Conservation (phyloP, 208 protist species). For the Leptomonas seymouri region DNA sequence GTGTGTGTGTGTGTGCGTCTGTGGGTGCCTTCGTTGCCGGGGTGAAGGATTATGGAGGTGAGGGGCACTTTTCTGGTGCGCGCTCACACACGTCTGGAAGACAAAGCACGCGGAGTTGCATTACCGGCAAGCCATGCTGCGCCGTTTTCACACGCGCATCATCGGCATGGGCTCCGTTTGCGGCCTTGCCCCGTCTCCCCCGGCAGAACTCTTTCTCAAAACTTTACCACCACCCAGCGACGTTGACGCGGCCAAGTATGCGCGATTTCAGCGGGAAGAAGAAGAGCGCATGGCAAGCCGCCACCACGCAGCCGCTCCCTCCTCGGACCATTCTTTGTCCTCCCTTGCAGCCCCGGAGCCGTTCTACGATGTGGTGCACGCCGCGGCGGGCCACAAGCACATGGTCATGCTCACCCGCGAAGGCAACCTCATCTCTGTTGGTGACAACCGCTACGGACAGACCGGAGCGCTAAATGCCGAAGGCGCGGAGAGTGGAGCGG, state of each 20-base stretch:
- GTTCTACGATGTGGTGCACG: constrained; percentile 33
- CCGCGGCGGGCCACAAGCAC: constrained; percentile 65
- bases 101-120: not conserved
- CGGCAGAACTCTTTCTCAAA: constrained; percentile 77
- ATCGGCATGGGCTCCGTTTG: constrained; percentile 74
- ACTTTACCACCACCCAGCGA: constrained; percentile 70
- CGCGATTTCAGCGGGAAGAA: constrained; percentile 59
- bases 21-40: too few relatives aligned
- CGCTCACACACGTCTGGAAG: not conserved
- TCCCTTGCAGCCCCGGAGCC: constrained; percentile 23
- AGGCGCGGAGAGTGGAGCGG: constrained; percentile 17
- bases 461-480: constrained; percentile 28
- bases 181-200: constrained; percentile 53
- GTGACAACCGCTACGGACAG: constrained; percentile 68
- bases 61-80: not conserved
- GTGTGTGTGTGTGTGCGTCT: too few relatives aligned
- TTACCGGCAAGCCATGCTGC: constrained; percentile 40
- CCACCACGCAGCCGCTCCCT: not conserved
- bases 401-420: constrained; percentile 59
- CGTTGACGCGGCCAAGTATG: constrained; percentile 54
- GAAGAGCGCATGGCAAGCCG: not conserved
- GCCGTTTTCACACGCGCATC: constrained; percentile 74
- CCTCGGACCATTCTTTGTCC: not conserved
- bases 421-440: constrained; percentile 70
- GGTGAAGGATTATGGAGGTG: too few relatives aligned